Conservation (phyloP, 495 filamentous ascomycete species). For the Penicillium desertorum region DNA sequence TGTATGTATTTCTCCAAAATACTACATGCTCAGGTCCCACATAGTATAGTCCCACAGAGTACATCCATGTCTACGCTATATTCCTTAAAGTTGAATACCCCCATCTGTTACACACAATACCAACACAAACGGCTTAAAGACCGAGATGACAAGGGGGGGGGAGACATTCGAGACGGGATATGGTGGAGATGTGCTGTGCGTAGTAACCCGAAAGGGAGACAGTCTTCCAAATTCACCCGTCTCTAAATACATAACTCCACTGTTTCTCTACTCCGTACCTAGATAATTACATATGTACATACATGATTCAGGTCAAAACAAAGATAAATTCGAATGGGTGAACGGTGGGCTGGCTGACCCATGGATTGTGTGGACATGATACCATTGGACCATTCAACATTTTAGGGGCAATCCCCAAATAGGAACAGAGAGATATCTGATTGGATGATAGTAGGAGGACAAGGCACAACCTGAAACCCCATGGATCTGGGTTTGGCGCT, state of each 20-base stretch:
- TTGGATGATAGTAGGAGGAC: neutral
- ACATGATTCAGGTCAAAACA: too few species aligned
- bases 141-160: slow-evolving; percentile 9
- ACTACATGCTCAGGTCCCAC: too few species aligned
- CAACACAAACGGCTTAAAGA: slow-evolving; percentile 1
- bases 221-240: slow-evolving; percentile 22
- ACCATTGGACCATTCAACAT: slow-evolving; percentile 2
- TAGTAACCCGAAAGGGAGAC: slow-evolving; percentile 9
- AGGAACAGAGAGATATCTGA: neutral
- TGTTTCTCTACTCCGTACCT: too few species aligned
- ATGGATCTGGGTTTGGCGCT: slow-evolving; percentile 25
- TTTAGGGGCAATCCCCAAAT: neutral
- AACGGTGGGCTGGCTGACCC: slow-evolving; percentile 29
- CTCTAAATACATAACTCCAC: too few species aligned
- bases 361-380: slow-evolving; percentile 10
- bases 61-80: too few species aligned
- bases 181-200: slow-evolving; percentile 7
- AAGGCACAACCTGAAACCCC: slow-evolving; percentile 26
- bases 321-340: slow-evolving; percentile 14
- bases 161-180: slow-evolving; percentile 8
- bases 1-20: too few species aligned
- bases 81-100: too few species aligned
- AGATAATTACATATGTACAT: too few species aligned
- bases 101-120: neutral
- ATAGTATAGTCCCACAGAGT: too few species aligned